Evolutionary conservation across 139 green algal genomes (phyloP), one percentile per base, ranked within the genome.

Genomic region (Spirogloea muscicola): DNA sequence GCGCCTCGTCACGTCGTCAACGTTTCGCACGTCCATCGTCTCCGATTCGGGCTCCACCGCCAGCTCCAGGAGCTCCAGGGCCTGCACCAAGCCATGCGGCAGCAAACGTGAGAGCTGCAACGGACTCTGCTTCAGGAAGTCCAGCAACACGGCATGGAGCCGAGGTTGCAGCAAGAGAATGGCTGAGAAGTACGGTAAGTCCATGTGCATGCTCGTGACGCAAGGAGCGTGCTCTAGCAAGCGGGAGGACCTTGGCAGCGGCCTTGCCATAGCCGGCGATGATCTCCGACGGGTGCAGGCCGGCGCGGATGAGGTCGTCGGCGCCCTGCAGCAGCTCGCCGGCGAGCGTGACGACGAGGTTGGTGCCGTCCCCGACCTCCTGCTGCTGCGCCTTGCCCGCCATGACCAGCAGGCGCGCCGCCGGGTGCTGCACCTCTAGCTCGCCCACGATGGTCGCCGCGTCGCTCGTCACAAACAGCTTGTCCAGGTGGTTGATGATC

Each of bases 401-500:
- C 74, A 94, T 78, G 0, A 96, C 94, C 4, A 99, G 57, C 49
- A 99, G 84, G 83, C 94, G 96, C 16, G 94, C 94, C 3, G 94
- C 94, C 0, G 94, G 94, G 82, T 99, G 94, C 44, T 95, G 85
- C 46, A 99, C 91, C 83, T 99, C 94, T 34, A 99, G 87, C 84
- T 99, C 94, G 5, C 69, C 88, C 9, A 96, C 79, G 65, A 99
- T 99, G 1, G 94, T 98, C 57, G 85, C 89, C 0, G 92, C 89
- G 72, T 99, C 94, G 79, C 84, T 95, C 10, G 94, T 99, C 6
- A 99, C 93, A 85, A 97, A 98, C 25, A 98, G 87, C 81, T 96
- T 96, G 48, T 97, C 94, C 33, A 99, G 75, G 58, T 99, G 94
- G 82, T 99, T 99, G 85, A 99, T 97, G 3, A 99, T 90, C 90